phyloP scores from a whole-genome alignment of 2,329 filamentous ascomycete genomes.

The Calonectria pseudoturangicola region DNA sequence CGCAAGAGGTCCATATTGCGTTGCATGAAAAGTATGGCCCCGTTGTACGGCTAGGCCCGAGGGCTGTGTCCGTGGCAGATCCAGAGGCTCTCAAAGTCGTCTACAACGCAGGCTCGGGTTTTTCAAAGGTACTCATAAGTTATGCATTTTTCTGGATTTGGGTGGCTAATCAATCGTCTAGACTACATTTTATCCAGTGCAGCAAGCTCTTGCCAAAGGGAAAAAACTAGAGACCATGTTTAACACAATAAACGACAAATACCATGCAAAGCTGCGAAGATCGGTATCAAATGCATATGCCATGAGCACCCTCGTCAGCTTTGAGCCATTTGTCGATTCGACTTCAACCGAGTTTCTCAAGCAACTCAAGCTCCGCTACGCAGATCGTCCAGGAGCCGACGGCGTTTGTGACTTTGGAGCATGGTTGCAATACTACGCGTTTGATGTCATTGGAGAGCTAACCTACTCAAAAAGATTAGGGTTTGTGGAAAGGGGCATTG shows the following conservation, averaged over 20 bases:
- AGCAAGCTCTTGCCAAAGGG: not conserved
- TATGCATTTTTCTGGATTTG: no score
- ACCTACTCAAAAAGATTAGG: slow-evolving; percentile 11
- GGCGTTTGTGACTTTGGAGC: slow-evolving; percentile 6
- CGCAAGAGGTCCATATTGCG: slow-evolving; percentile 1
- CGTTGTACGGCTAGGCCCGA: not conserved
- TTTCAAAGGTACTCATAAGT: not conserved
- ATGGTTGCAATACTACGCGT: slow-evolving; percentile 9
- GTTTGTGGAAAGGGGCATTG: not conserved
- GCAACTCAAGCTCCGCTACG: slow-evolving; percentile 6
- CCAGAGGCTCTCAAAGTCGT: slow-evolving; percentile 6
- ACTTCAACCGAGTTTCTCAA: not conserved
- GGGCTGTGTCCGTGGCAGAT: not conserved
- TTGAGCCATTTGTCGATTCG: slow-evolving; percentile 12
- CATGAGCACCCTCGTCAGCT: slow-evolving; percentile 15
- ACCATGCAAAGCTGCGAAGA: slow-evolving; percentile 2
- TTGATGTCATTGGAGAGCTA: not conserved
- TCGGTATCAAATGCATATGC: slow-evolving; percentile 1
- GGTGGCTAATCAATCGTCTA: not conserved
- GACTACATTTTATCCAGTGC: slow-evolving; percentile 2
- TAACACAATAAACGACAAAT: slow-evolving; percentile 12
- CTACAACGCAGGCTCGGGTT: slow-evolving; percentile 1
- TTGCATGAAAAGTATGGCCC: slow-evolving; percentile 2
- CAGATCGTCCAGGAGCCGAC: not conserved
- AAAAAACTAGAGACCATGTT: not conserved